These are phyloP conservation scores for Coemansia reversa DNA, from an alignment of 192 early-diverging fungal species.

Conservation along the genomic window DNA sequence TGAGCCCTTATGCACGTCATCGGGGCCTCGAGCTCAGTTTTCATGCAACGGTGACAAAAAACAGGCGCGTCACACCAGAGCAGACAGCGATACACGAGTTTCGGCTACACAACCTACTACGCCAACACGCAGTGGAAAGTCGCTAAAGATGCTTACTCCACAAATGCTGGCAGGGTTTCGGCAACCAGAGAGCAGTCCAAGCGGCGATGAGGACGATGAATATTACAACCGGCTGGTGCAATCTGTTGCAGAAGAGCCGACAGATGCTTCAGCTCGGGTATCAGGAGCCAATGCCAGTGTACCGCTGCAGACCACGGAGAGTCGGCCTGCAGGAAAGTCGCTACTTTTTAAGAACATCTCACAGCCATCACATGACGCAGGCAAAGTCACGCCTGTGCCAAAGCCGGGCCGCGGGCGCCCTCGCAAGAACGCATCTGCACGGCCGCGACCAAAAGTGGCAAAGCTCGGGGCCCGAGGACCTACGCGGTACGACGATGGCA, in stretches of 20 bases:
- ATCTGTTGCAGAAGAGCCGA: not conserved
- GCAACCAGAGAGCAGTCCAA: slow-evolving; percentile 24
- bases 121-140: slow-evolving; percentile 27
- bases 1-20: slow-evolving; percentile 25
- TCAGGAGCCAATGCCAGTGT: not conserved
- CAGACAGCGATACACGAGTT: not conserved
- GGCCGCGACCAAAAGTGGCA: not conserved
- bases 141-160: slow-evolving; percentile 49
- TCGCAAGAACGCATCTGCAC: slow-evolving; percentile 6
- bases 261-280: no score
- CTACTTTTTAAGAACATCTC: slow-evolving; percentile 11
- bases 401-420: slow-evolving; percentile 14
- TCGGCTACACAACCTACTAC: slow-evolving; percentile 32
- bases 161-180: slow-evolving; percentile 46
- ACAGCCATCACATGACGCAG: not conserved
- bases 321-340: slow-evolving; percentile 10
- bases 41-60: not conserved
- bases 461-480: slow-evolving; percentile 15
- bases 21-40: not conserved
- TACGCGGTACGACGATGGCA: slow-evolving; percentile 18
- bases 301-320: not conserved
- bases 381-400: slow-evolving; percentile 2
- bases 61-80: not conserved
- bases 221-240: slow-evolving; percentile 32
- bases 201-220: slow-evolving; percentile 27